Evolutionary conservation across 441 rosid genomes (phyloP), one percentile per base, ranked within the genome.

Genomic region (Dalechampia spathulata): DNA sequence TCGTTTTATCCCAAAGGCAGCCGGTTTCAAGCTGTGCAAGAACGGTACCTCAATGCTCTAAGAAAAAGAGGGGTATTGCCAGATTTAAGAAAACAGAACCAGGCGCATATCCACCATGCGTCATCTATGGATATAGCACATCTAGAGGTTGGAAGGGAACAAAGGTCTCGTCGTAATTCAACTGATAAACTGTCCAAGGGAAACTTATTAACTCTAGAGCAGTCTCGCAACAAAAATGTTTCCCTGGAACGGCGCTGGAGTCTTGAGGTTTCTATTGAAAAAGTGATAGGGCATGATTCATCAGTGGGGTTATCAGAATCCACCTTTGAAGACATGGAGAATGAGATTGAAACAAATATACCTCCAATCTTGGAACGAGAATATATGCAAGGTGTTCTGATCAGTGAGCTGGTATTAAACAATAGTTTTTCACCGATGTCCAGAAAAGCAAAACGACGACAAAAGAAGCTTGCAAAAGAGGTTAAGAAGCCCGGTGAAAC

Each of bases 301-400:
- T 83, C 90, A 13, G 23, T 71, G 8, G 91, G 73, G 28, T 72
- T 75, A 46, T 68, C 81, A 28, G 87, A 76, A 30, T 67, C 84
- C 12, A 54, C 59, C 52, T 63, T 62, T 34, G 87, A 75, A 49
- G 72, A 77, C 21, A 57, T 57, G 52, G 79, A 76, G 56, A 74
- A 59, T 47, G 78, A 69, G 60, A 44, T 20, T 49, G 74, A 73
- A 52, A 49, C 63, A 36, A 76, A 73, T 55, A 46, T 71, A 62
- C 86, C 70, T 4, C 83, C 99, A 20, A 83, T 81, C 52, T 73
- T 93, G 80, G 97, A 93, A 64, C 77, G 97, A 50, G 97, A 93
- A 63, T 93, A 93, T 67, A 83, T 87, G 93, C 99, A 93, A 75
- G 99, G 97, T 57, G 96, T 93, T 66, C 73, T 90, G 58, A 93